Conservation (phyloP, 768 basidiomycete species). For the Mycena rosella region DNA sequence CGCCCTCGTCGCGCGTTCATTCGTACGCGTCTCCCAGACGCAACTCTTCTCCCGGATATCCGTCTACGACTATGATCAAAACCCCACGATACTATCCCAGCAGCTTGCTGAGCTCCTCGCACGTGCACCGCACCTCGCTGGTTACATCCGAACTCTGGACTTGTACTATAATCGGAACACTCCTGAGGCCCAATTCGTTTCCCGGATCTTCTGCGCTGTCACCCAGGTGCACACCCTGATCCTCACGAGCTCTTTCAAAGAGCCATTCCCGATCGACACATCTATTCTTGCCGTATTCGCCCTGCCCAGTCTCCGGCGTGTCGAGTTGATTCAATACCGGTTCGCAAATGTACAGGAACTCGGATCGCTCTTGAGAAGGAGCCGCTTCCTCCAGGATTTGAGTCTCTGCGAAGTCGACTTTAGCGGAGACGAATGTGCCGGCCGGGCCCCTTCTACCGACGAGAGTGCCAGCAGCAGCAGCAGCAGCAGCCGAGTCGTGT, state of each 20-base stretch:
- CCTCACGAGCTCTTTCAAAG: background rate
- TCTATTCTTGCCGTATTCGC: background rate
- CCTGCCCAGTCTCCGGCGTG: background rate
- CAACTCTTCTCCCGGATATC: slow-evolving; percentile 10
- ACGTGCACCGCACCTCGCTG: slow-evolving; percentile 6
- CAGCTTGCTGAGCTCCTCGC: background rate
- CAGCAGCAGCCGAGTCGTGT: background rate
- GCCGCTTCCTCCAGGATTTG: background rate
- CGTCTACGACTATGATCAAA: slow-evolving; percentile 6
- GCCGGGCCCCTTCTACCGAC: background rate
- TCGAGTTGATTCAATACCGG: background rate
- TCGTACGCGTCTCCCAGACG: background rate
- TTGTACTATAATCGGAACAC: background rate
- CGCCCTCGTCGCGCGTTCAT: background rate
- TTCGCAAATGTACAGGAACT: background rate
- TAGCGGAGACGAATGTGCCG: background rate
- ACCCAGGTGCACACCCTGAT: too few species aligned
- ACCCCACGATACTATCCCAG: background rate
- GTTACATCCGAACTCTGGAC: slow-evolving; percentile 2
- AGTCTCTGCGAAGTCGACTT: background rate
- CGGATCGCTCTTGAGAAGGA: background rate
- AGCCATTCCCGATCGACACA: background rate
- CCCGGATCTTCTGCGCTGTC: too few species aligned
- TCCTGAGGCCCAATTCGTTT: background rate
- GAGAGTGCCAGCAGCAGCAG: background rate